Conservation (phyloP, 352 stramenopile species). For the Phytophthora pistaciae region DNA sequence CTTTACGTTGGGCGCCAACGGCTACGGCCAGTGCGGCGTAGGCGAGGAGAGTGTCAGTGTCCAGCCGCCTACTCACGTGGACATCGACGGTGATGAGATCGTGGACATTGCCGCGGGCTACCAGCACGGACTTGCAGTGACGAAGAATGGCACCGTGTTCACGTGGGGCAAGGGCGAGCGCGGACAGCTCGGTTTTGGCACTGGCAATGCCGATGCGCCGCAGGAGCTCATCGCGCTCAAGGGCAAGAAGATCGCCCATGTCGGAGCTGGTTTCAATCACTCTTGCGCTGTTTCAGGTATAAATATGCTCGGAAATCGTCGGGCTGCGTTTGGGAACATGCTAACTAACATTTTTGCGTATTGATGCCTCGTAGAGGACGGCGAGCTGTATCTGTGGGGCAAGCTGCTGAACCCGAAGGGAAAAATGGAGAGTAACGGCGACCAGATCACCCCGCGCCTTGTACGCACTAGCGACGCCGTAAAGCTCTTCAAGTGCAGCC, state of each 20-base stretch:
- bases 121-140: slow-evolving; percentile 83
- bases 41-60: slow-evolving; percentile 74
- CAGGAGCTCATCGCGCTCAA: slow-evolving; percentile 86
- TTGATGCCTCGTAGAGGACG: slow-evolving; percentile 51
- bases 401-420: slow-evolving; percentile 82
- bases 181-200: slow-evolving; percentile 82
- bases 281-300: slow-evolving; percentile 72
- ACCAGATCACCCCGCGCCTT: slow-evolving; percentile 80
- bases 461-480: slow-evolving; percentile 77
- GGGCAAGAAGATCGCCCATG: slow-evolving; percentile 62
- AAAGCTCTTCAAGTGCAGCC: slow-evolving; percentile 75
- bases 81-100: slow-evolving; percentile 75
- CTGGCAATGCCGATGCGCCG: slow-evolving; percentile 73
- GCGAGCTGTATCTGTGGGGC: slow-evolving; percentile 87
- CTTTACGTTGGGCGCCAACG: slow-evolving; percentile 82
- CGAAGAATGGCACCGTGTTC: slow-evolving; percentile 73
- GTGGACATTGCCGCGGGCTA: slow-evolving; percentile 79
- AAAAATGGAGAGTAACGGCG: slow-evolving; percentile 64
- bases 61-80: slow-evolving; percentile 54
- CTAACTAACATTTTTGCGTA: slow-evolving; percentile 3
- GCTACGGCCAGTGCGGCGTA: slow-evolving; percentile 83
- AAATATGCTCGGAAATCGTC: neutral
- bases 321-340: neutral
- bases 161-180: slow-evolving; percentile 88
- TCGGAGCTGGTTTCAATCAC: slow-evolving; percentile 88